These are phyloP conservation scores for Stemphylium vesicarium DNA, from an alignment of 2,329 filamentous ascomycete genomes.

Conservation along the genomic window DNA sequence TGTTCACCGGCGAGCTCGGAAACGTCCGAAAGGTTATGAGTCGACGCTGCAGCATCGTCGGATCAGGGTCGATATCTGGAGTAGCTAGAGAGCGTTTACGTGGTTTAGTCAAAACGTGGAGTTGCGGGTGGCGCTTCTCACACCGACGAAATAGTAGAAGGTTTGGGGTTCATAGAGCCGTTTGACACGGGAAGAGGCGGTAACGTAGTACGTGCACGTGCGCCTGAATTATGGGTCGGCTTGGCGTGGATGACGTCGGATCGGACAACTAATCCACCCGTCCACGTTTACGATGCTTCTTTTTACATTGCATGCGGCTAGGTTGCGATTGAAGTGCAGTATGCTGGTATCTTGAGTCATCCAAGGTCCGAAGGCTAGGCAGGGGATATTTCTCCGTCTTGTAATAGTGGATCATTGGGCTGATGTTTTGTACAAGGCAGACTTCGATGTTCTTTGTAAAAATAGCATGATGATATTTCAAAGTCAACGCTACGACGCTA, in stretches of 20 bases:
- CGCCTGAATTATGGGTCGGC: constrained; percentile 12
- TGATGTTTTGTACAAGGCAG: constrained; percentile 23
- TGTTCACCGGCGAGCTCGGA: constrained; percentile 18
- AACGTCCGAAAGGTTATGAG: constrained; percentile 11
- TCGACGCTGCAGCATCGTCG: constrained; percentile 11
- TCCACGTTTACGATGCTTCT: constrained; percentile 9
- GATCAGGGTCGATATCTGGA: constrained; percentile 8
- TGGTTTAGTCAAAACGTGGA: constrained; percentile 5
- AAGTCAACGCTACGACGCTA: constrained; percentile 4
- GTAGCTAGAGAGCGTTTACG: constrained; percentile 6
- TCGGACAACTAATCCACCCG: constrained; percentile 10
- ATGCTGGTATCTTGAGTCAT: neutral
- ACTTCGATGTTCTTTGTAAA: constrained; percentile 15
- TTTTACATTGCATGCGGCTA: constrained; percentile 3
- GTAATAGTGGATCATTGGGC: constrained; percentile 1
- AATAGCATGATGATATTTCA: constrained; percentile 16
- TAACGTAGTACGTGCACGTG: constrained; percentile 23
- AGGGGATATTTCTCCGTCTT: neutral
- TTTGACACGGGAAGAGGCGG: constrained; percentile 34
- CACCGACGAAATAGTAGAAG: constrained; percentile 34
- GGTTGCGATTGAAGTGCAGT: constrained; percentile 1
- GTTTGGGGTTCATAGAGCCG: constrained; percentile 9
- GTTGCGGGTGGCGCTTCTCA: constrained; percentile 32
- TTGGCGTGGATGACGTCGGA: constrained; percentile 29
- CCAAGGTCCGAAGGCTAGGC: neutral